Evolutionary conservation across 2,329 filamentous ascomycete genomes (phyloP).

Genomic region (Cytospora schulzeri): DNA sequence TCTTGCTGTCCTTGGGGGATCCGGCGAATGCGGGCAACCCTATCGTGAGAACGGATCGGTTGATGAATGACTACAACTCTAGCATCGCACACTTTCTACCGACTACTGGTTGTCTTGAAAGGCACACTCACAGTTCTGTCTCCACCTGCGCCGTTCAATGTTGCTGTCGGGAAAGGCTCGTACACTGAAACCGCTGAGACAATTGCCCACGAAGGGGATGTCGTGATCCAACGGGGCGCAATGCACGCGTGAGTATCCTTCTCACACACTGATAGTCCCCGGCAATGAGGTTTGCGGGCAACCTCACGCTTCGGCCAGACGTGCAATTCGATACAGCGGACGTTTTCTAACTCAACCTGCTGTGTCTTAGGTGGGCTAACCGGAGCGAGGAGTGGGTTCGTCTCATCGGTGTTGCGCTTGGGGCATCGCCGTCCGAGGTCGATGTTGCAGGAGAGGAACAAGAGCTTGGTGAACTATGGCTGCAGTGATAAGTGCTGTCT

Average conservation of each 20-base stretch:
- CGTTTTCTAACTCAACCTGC: too few species aligned
- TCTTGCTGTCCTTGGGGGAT: too few species aligned
- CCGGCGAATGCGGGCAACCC: too few species aligned
- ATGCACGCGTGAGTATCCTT: constrained; percentile 38
- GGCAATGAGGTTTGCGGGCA: too few species aligned
- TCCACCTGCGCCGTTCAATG: constrained; percentile 31
- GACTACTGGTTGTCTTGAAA: constrained; percentile 37
- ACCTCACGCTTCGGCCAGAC: too few species aligned
- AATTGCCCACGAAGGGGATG: constrained; percentile 34
- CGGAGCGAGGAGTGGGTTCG: constrained; percentile 25
- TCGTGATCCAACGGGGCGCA: constrained; percentile 37
- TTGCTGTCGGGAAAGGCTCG: constrained; percentile 33
- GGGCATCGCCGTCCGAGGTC: constrained; percentile 5
- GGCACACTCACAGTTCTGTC: constrained; percentile 36
- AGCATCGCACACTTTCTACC: constrained; percentile 39
- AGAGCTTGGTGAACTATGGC: constrained; percentile 22
- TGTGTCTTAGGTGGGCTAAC: constrained; percentile 21
- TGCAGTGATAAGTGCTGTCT: constrained; percentile 12
- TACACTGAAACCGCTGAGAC: constrained; percentile 35
- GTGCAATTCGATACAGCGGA: too few species aligned
- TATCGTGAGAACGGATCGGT: neutral
- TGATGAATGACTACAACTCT: neutral
- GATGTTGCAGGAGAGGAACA: constrained; percentile 11
- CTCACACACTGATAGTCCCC: neutral
- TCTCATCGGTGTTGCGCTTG: constrained; percentile 17